Conservation (phyloP, 2,329 filamentous ascomycete genomes). For the Torrubiellomyces zombiae region DNA sequence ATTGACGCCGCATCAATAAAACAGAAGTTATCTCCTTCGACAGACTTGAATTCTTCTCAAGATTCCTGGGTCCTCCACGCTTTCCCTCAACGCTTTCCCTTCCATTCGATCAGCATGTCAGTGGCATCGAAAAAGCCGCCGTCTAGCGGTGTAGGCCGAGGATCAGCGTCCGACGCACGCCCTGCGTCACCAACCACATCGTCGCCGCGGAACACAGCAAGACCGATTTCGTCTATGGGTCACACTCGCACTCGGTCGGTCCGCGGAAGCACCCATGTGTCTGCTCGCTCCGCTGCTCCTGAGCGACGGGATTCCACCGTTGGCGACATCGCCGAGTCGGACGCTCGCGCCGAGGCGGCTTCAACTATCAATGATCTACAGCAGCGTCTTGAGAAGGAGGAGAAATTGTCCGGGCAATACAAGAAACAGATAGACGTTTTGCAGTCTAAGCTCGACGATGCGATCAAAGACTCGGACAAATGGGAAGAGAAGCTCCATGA, state of each 20-base stretch:
- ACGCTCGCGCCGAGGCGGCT: slow-evolving; percentile 63
- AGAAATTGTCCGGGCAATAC: slow-evolving; percentile 59
- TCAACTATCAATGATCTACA: slow-evolving; percentile 72
- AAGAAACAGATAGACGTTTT: slow-evolving; percentile 74
- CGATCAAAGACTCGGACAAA: slow-evolving; percentile 64
- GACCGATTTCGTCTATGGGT: slow-evolving; percentile 27
- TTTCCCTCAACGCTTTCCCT: not conserved
- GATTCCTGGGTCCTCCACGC: slow-evolving; percentile 1
- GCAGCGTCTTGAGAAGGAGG: slow-evolving; percentile 65
- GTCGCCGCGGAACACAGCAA: slow-evolving; percentile 18
- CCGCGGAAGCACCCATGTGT: slow-evolving; percentile 48
- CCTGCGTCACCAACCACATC: slow-evolving; percentile 17
- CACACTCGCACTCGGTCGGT: slow-evolving; percentile 46
- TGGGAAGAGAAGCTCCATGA: slow-evolving; percentile 82
- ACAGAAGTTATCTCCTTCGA: not conserved
- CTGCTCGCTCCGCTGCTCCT: slow-evolving; percentile 55
- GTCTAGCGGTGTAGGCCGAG: slow-evolving; percentile 28
- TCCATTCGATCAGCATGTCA: slow-evolving; percentile 25
- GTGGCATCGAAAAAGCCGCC: slow-evolving; percentile 36
- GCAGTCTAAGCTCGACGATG: slow-evolving; percentile 73
- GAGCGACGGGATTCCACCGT: slow-evolving; percentile 37
- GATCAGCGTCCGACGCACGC: slow-evolving; percentile 22
- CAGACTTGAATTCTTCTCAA: not conserved
- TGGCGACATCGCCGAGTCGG: slow-evolving; percentile 44
- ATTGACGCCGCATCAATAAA: too few species aligned